Evolutionary conservation across 495 filamentous ascomycete genomes (phyloP).

Genomic region (Paragyromitra xinjiangensis): DNA sequence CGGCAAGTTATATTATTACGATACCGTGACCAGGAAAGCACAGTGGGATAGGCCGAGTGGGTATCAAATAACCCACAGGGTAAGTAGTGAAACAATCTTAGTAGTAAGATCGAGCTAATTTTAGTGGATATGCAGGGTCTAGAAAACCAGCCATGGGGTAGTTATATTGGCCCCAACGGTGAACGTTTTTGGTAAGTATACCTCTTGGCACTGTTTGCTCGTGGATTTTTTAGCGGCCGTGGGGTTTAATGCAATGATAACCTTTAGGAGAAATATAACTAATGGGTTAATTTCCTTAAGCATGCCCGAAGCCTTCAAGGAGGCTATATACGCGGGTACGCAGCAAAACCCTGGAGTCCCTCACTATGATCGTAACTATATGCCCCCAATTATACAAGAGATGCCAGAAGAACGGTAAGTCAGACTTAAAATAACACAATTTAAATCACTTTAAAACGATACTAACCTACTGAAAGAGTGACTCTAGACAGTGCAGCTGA

Average conservation of each 20-base stretch:
- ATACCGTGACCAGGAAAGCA: not conserved
- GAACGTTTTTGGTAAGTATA: conserved; percentile 7
- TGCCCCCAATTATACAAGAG: not conserved
- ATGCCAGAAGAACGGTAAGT: conserved; percentile 3
- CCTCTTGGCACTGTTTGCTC: not conserved
- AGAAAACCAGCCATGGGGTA: conserved; percentile 7
- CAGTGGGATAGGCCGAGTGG: conserved; percentile 18
- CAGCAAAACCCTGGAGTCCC: not conserved
- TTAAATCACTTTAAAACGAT: not conserved
- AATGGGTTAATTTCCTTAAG: not conserved
- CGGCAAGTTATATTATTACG: conserved; percentile 4
- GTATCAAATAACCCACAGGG: not conserved
- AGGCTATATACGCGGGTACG: not conserved
- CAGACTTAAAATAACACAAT: not conserved
- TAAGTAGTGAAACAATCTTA: not conserved
- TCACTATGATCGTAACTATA: not conserved
- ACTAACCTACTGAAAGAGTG: conserved; percentile 11
- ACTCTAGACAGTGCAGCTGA: not conserved
- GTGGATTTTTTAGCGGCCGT: not conserved
- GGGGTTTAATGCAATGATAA: not conserved
- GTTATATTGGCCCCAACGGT: not conserved
- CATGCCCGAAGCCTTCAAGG: conserved; percentile 11
- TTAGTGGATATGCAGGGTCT: not conserved
- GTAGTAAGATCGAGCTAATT: not conserved
- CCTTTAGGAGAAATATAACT: not conserved